These are phyloP conservation scores for Agrocybe chaxingu DNA, from an alignment of 768 basidiomycete genomes.

Conservation along the genomic window DNA sequence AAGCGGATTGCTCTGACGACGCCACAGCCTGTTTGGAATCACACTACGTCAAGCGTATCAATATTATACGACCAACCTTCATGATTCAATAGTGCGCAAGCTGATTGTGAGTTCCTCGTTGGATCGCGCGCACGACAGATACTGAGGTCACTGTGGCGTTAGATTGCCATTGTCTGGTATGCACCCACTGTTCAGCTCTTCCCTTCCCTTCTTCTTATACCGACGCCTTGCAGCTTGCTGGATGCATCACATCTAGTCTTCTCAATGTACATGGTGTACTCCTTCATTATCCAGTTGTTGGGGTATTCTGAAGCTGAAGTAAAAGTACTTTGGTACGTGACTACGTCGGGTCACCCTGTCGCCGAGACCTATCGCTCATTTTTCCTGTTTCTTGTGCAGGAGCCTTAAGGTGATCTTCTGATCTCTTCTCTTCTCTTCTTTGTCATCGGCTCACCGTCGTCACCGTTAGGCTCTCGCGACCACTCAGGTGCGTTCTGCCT, in stretches of 20 bases:
- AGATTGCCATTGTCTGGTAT: slow-evolving; percentile 22
- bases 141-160: background rate
- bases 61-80: slow-evolving; percentile 20
- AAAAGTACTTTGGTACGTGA: slow-evolving; percentile 20
- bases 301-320: slow-evolving; percentile 12
- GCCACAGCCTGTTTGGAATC: slow-evolving; percentile 25
- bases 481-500: slow-evolving; percentile 13
- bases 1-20: background rate
- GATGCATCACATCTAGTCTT: slow-evolving; percentile 26
- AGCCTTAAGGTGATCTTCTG: slow-evolving; percentile 25
- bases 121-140: background rate
- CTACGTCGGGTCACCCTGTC: background rate
- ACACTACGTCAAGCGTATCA: slow-evolving; percentile 26
- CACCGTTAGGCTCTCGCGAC: slow-evolving; percentile 18
- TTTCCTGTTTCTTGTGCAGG: slow-evolving; percentile 13
- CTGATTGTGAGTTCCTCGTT: slow-evolving; percentile 17
- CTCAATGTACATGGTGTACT: slow-evolving; percentile 24
- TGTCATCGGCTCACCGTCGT: background rate
- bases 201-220: background rate
- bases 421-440: background rate
- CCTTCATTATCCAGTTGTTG: slow-evolving; percentile 18
- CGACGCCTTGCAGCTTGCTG: slow-evolving; percentile 15
- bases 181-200: slow-evolving; percentile 1
- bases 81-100: slow-evolving; percentile 16
- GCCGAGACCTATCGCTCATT: background rate